phyloP scores from a whole-genome alignment of 202 grass and related monocot genomes.

The Digitaria exilis region DNA sequence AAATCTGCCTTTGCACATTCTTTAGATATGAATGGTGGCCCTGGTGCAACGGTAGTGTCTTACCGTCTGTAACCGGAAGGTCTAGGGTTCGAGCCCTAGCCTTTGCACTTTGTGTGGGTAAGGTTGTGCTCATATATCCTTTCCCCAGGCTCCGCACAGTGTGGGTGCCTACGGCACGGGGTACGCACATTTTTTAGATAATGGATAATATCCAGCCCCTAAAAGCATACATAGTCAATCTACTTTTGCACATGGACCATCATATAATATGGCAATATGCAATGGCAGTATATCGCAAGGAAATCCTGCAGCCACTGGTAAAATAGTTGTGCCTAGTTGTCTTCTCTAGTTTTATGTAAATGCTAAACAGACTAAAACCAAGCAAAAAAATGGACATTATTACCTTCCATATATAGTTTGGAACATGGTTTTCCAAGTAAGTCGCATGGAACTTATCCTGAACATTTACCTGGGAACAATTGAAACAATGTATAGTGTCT shows the following conservation, averaged over 20 bases:
- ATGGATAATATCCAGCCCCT: too few species aligned
- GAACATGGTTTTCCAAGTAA: slow-evolving; percentile 90
- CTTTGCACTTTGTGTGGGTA: too few species aligned
- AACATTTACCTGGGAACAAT: slow-evolving; percentile 68
- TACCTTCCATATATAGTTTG: slow-evolving; percentile 97
- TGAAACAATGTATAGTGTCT: slow-evolving; percentile 16
- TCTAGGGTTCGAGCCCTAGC: too few species aligned
- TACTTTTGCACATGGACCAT: slow-evolving; percentile 4
- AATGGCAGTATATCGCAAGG: neutral
- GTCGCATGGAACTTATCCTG: slow-evolving; percentile 60
- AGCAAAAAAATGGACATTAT: neutral
- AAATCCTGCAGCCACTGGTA: neutral
- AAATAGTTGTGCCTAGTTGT: neutral
- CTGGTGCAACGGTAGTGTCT: too few species aligned
- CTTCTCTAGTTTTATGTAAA: neutral
- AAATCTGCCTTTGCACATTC: too few species aligned
- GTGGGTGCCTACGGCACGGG: too few species aligned
- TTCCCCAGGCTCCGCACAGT: too few species aligned
- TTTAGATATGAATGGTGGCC: too few species aligned
- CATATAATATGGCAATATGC: slow-evolving; percentile 1
- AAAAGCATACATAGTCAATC: too few species aligned
- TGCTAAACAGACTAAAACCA: neutral
- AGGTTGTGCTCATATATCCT: too few species aligned
- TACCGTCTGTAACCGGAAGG: too few species aligned
- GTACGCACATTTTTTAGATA: too few species aligned